Conservation (phyloP, 805 yeast species). For the Metschnikowia kofuensis region DNA sequence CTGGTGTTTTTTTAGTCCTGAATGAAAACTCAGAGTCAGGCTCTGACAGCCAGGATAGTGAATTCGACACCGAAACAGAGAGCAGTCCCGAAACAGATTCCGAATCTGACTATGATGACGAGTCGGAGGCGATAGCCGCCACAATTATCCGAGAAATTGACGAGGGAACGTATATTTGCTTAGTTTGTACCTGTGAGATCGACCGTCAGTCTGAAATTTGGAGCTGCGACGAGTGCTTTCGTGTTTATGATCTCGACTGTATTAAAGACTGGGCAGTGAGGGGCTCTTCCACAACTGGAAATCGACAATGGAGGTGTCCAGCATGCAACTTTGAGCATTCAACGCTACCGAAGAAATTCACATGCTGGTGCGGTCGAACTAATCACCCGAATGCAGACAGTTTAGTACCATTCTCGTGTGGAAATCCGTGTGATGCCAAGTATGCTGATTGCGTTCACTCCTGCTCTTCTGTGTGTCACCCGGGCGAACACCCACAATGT, state of each 20-base stretch:
- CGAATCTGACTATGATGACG: conserved; percentile 16
- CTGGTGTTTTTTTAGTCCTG: background rate
- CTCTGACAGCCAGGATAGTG: background rate
- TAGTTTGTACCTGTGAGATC: conserved; percentile 85
- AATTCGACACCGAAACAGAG: conserved; percentile 3
- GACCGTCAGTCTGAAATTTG: conserved; percentile 65
- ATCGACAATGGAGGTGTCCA: conserved; percentile 82
- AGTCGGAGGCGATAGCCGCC: conserved; percentile 29
- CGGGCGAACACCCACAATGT: conserved; percentile 84
- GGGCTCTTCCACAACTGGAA: conserved; percentile 62
- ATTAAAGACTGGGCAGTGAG: conserved; percentile 82
- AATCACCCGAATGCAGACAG: conserved; percentile 60
- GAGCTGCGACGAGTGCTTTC: conserved; percentile 73
- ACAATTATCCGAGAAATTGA: conserved; percentile 57
- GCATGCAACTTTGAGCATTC: conserved; percentile 58
- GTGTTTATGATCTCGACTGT: conserved; percentile 86
- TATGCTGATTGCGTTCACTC: conserved; percentile 64
- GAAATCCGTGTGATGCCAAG: conserved; percentile 68
- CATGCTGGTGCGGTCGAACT: conserved; percentile 88
- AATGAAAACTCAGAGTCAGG: background rate
- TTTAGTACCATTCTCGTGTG: conserved; percentile 81
- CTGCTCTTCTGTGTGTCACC: conserved; percentile 77
- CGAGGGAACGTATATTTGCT: conserved; percentile 72
- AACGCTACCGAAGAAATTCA: conserved; percentile 53
- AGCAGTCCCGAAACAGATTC: conserved; percentile 1